Conservation (phyloP, 176 grass and related monocot species). For the Oryza meridionalis region DNA sequence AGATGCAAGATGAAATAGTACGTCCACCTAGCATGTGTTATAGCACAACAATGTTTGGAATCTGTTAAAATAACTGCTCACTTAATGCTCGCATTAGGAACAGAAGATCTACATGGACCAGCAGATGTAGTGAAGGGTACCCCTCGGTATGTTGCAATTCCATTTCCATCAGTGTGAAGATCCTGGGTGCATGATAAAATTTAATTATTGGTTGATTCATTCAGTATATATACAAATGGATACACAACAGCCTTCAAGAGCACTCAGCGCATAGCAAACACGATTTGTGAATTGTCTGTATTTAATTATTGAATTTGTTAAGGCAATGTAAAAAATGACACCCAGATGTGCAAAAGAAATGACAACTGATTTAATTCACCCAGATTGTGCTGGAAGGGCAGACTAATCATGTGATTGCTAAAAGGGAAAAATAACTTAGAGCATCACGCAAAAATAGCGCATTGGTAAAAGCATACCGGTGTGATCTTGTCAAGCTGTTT, state of each 20-base stretch:
- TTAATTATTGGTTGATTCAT: constrained; percentile 7
- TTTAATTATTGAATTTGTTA: constrained; percentile 8
- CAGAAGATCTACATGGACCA: constrained; percentile 72
- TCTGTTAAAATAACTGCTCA: constrained; percentile 44
- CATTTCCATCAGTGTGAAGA: constrained; percentile 71
- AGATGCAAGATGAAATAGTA: constrained; percentile 14
- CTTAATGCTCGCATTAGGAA: constrained; percentile 69
- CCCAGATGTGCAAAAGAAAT: neutral
- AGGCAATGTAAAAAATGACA: neutral
- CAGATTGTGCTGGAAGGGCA: constrained; percentile 16
- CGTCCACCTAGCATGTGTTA: constrained; percentile 12
- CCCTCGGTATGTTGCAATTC: constrained; percentile 74
- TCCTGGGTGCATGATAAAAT: constrained; percentile 53
- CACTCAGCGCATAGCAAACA: constrained; percentile 15
- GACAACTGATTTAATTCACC: neutral
- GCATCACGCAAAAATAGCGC: neutral
- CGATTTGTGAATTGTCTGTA: neutral
- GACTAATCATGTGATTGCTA: neutral
- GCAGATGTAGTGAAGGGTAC: constrained; percentile 78
- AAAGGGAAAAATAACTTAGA: neutral
- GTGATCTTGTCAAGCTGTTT: constrained; percentile 98
- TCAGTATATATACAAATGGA: neutral
- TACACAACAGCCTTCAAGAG: neutral
- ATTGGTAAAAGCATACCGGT: constrained; percentile 54
- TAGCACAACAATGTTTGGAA: constrained; percentile 28